A percentile compares a stretch with the other conserved stretches of the same genome.
Conservation (phyloP, 2,329 filamentous ascomycete genomes). For the Cladosporium oxysporum region DNA sequence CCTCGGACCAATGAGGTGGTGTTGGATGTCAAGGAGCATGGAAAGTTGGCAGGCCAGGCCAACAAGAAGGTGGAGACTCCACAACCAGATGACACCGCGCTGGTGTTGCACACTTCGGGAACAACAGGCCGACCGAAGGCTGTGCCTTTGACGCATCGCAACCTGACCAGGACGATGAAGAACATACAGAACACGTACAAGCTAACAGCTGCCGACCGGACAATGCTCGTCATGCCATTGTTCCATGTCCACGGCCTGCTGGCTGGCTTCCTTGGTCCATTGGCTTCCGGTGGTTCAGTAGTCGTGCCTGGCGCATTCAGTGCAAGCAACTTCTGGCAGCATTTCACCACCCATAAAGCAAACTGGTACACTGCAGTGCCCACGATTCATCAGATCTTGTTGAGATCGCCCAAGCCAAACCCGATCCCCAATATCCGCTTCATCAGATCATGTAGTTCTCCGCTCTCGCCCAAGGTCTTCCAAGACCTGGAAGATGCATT, state of each 20-base stretch:
- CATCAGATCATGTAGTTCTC: slow-evolving; percentile 84
- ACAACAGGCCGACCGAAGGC: slow-evolving; percentile 86
- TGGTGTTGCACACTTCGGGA: slow-evolving; percentile 81
- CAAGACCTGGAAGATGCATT: slow-evolving; percentile 75
- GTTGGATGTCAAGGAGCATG: slow-evolving; percentile 75
- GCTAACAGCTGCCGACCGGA: slow-evolving; percentile 70
- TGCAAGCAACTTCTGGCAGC: slow-evolving; percentile 77
- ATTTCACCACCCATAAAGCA: slow-evolving; percentile 71
- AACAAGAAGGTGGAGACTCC: slow-evolving; percentile 54
- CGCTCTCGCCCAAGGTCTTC: slow-evolving; percentile 78
- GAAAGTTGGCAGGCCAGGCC: slow-evolving; percentile 61
- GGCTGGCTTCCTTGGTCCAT: slow-evolving; percentile 76
- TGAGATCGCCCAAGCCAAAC: slow-evolving; percentile 69
- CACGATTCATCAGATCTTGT: slow-evolving; percentile 86
- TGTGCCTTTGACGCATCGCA: slow-evolving; percentile 77
- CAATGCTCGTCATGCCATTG: slow-evolving; percentile 85
- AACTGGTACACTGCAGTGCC: slow-evolving; percentile 96
- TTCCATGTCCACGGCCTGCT: slow-evolving; percentile 91
- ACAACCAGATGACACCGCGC: slow-evolving; percentile 73
- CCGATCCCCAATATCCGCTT: slow-evolving; percentile 76
- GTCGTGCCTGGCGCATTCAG: slow-evolving; percentile 80
- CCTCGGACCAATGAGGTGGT: slow-evolving; percentile 61
- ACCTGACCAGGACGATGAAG: slow-evolving; percentile 78
- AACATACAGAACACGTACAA: slow-evolving; percentile 80
- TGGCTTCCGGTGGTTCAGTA: slow-evolving; percentile 74